Percentiles rank a stretch among this genome's conserved stretches.
Conservation (phyloP, 495 filamentous ascomycete species). For the Penicillium turbatum region DNA sequence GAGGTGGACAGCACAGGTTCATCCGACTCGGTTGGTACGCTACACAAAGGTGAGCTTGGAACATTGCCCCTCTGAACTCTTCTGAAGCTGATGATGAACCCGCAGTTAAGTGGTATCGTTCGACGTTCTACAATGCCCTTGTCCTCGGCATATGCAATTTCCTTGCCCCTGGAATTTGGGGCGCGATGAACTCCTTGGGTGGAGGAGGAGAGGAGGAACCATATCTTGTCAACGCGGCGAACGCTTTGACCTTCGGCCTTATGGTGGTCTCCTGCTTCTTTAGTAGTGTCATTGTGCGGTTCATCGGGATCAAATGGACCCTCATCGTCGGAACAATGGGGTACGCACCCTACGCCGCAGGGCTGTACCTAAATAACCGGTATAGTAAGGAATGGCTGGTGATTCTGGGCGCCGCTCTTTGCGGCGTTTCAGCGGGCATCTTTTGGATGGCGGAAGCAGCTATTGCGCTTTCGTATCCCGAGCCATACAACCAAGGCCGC, state of each 20-base stretch:
- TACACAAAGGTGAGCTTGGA: conserved; percentile 24
- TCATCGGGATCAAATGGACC: conserved; percentile 61
- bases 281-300: conserved; percentile 48
- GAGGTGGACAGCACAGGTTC: conserved; percentile 12
- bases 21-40: not conserved
- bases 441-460: conserved; percentile 67
- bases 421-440: conserved; percentile 59
- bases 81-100: not conserved
- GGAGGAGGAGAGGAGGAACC: conserved; percentile 61
- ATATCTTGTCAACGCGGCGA: conserved; percentile 65
- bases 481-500: conserved; percentile 56
- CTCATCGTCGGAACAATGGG: conserved; percentile 63
- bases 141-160: conserved; percentile 62
- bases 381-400: conserved; percentile 60
- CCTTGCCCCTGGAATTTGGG: conserved; percentile 62
- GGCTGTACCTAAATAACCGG: conserved; percentile 63
- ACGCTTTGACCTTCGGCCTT: conserved; percentile 61
- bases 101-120: conserved; percentile 60
- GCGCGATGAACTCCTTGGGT: conserved; percentile 65
- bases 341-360: conserved; percentile 61
- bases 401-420: conserved; percentile 58
- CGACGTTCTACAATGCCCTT: conserved; percentile 59
- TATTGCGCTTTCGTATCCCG: conserved; percentile 61
- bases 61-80: not conserved
- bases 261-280: conserved; percentile 62